phyloP scores from a whole-genome alignment of 768 basidiomycete species.

The Rhizopogon rudus region DNA sequence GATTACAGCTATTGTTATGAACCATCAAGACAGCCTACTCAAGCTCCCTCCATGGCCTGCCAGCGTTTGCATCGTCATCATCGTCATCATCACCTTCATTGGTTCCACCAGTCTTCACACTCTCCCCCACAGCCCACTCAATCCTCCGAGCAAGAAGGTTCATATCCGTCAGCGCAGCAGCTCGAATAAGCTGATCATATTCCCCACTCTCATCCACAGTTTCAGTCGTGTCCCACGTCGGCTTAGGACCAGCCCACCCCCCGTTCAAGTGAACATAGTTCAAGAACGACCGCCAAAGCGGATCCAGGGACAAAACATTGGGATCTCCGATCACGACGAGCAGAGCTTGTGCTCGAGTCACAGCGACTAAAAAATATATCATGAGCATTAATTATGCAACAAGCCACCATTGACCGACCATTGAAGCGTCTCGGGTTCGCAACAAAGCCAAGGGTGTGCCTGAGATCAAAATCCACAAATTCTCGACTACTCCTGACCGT shows the following conservation, averaged over 20 bases:
- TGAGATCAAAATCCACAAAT: slow-evolving; percentile 22
- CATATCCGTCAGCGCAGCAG: slow-evolving; percentile 34
- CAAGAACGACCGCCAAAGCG: slow-evolving; percentile 56
- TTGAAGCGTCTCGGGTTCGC: slow-evolving; percentile 33
- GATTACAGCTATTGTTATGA: background rate
- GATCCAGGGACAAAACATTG: slow-evolving; percentile 52
- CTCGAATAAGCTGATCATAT: slow-evolving; percentile 33
- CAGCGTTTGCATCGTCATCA: slow-evolving; percentile 27
- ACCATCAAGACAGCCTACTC: slow-evolving; percentile 20
- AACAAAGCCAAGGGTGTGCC: slow-evolving; percentile 31
- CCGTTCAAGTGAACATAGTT: slow-evolving; percentile 50
- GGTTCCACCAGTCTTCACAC: background rate
- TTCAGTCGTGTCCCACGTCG: slow-evolving; percentile 11
- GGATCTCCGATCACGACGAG: slow-evolving; percentile 60
- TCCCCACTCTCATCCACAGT: slow-evolving; percentile 32
- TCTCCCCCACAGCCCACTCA: slow-evolving; percentile 25
- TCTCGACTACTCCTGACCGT: slow-evolving; percentile 33
- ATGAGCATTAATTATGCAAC: background rate
- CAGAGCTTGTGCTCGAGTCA: slow-evolving; percentile 58
- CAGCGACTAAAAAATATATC: slow-evolving; percentile 37
- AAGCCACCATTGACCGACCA: slow-evolving; percentile 19
- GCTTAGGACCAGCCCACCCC: slow-evolving; percentile 38
- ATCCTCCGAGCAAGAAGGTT: slow-evolving; percentile 36
- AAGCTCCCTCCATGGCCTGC: slow-evolving; percentile 37
- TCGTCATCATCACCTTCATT: slow-evolving; percentile 12